Evolutionary conservation across 495 filamentous ascomycete species (phyloP), one percentile per base, ranked within the genome.

Genomic region (Pyronema domesticum): DNA sequence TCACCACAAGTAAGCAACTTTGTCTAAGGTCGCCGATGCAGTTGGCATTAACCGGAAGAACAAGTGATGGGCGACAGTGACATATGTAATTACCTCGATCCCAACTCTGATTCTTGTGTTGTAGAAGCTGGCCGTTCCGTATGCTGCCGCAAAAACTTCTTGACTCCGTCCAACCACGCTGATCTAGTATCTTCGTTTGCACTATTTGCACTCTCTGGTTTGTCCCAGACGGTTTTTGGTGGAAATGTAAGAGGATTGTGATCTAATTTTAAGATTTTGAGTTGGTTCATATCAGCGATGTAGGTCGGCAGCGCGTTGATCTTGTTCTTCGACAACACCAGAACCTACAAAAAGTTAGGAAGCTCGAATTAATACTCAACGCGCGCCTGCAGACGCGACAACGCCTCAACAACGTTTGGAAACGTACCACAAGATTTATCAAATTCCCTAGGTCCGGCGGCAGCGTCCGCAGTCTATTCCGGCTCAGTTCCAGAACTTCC

Each of bases 401-500:
- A 34, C 40, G 18, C 37, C 49, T 50, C 42, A 51, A 50, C 55
- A 34, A 34, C 6, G 23, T 30, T 30, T 30, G 60, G 19, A 65
- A 59, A 46, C 66, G 52, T 23, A 74, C 72, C 61, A 73, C 74
- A 8, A 75, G 65, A 64, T 68, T 46, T 61, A 65, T 82, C 53
- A 96, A 69, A 57, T 79, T 86, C 55, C 75, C 79, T 44, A 95
- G 83, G 54, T 85, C 82, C 43, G 80, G 79, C 0, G 89, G 88
- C 7, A 96, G 75, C 10, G 76, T 70, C 34, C 73, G 76, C 46
- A 96, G 77, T 62, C 81, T 83, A 63, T 96, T 96, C 50, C 80
- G 74, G 62, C 89, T 87, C 13, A 96, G 72, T 70, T 96, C 89
- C 45, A 96, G 75, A 52, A 95, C 93, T 66, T 96, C 88, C 34